These are phyloP conservation scores for Albophoma yamanashiensis DNA, from an alignment of 2,329 filamentous ascomycete species.

Conservation along the genomic window DNA sequence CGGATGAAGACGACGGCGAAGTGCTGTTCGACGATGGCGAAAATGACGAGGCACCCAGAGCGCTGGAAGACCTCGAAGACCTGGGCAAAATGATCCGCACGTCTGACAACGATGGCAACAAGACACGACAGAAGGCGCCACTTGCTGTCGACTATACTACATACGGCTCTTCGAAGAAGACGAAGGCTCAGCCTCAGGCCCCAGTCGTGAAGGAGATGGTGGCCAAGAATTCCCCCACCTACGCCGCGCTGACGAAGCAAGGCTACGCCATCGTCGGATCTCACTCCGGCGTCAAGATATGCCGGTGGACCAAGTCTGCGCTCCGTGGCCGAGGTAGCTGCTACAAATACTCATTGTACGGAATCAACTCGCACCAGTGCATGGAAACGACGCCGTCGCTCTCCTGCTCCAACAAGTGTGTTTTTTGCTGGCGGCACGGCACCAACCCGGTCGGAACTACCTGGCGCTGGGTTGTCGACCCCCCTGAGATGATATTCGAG, in stretches of 20 bases:
- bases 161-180: constrained; percentile 42
- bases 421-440: constrained; percentile 97
- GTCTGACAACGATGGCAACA: constrained; percentile 23
- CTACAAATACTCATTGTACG: constrained; percentile 97
- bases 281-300: constrained; percentile 95
- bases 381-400: constrained; percentile 97
- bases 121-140: constrained; percentile 22
- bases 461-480: constrained; percentile 93
- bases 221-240: constrained; percentile 78
- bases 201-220: constrained; percentile 79
- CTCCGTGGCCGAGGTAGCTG: constrained; percentile 87
- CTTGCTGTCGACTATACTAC: constrained; percentile 86
- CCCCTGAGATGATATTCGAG: constrained; percentile 78
- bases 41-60: constrained; percentile 19
- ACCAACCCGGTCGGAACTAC: constrained; percentile 95
- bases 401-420: constrained; percentile 95
- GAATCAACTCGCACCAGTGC: constrained; percentile 90
- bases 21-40: constrained; percentile 31
- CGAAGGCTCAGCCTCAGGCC: constrained; percentile 25
- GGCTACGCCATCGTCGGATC: constrained; percentile 92
- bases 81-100: constrained; percentile 55
- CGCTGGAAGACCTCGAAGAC: constrained; percentile 75
- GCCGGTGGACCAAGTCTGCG: constrained; percentile 96
- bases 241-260: constrained; percentile 84
- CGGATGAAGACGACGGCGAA: constrained; percentile 48